A percentile compares a stretch with the other conserved stretches of the same genome.
Evolutionary conservation across 176 grass and related monocot genomes (phyloP).

Genomic region (Aechmea fasciata): DNA sequence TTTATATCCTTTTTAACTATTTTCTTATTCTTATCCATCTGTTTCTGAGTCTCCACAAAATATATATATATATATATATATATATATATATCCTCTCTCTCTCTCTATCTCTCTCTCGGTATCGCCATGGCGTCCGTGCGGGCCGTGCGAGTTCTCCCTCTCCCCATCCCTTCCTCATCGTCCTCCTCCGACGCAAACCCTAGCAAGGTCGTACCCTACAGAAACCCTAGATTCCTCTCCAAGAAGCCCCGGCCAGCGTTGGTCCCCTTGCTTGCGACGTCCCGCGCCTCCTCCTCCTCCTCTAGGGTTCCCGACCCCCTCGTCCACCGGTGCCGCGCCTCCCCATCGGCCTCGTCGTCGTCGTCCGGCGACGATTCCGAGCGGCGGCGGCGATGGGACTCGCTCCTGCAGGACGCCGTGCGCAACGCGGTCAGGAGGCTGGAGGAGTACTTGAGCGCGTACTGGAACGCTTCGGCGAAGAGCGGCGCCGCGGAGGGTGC

Average conservation of each 20-base stretch:
- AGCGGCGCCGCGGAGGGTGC: background rate
- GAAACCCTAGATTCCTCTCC: background rate
- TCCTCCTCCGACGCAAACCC: background rate
- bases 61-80: no score
- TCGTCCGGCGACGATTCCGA: slow-evolving; percentile 15
- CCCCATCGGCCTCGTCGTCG: background rate
- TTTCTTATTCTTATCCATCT: no score
- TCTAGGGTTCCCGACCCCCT: background rate
- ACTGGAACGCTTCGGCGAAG: slow-evolving; percentile 25
- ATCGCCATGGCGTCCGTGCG: background rate
- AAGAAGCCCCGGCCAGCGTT: background rate
- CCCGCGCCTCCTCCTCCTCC: background rate
- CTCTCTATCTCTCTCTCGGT: background rate
- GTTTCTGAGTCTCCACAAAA: no score
- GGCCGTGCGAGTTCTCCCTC: background rate
- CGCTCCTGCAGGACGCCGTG: slow-evolving; percentile 51
- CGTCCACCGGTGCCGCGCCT: background rate
- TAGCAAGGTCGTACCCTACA: background rate
- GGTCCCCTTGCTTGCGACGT: background rate
- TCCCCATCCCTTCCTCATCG: background rate
- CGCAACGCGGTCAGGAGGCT: slow-evolving; percentile 49
- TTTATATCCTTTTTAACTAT: no score
- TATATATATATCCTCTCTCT: background rate
- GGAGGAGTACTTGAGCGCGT: slow-evolving; percentile 44
- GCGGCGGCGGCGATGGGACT: slow-evolving; percentile 49